phyloP scores from a whole-genome alignment of 1,284 basidiomycete species.

The Apiotrichum sp. region DNA sequence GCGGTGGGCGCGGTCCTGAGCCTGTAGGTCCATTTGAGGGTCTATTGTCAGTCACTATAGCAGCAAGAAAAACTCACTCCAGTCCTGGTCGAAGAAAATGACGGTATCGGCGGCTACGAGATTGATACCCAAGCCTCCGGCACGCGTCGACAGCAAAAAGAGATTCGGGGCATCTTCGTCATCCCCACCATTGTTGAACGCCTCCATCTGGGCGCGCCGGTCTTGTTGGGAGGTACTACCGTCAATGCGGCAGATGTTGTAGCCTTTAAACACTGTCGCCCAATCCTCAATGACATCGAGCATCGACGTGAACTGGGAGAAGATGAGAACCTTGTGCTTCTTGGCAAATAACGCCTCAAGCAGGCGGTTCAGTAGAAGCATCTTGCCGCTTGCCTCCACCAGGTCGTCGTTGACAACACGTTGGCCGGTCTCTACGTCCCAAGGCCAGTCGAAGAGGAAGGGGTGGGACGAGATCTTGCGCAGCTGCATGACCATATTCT shows the following conservation, averaged over 20 bases:
- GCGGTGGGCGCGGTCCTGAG: slow-evolving; percentile 89
- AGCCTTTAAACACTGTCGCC: slow-evolving; percentile 72
- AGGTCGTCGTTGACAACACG: slow-evolving; percentile 66
- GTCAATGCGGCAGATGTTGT: slow-evolving; percentile 83
- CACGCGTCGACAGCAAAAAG: slow-evolving; percentile 86
- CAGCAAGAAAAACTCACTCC: slow-evolving; percentile 56
- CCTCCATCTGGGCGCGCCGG: slow-evolving; percentile 74
- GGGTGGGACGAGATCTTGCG: slow-evolving; percentile 84
- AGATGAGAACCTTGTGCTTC: slow-evolving; percentile 85
- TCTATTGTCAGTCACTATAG: slow-evolving; percentile 51
- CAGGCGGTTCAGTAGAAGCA: slow-evolving; percentile 87
- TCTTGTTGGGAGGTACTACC: slow-evolving; percentile 71
- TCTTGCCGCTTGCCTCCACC: slow-evolving; percentile 84
- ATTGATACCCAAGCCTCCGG: slow-evolving; percentile 88
- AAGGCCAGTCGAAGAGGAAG: slow-evolving; percentile 84
- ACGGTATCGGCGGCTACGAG: slow-evolving; percentile 90
- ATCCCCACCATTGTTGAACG: slow-evolving; percentile 72
- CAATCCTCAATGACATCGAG: slow-evolving; percentile 89
- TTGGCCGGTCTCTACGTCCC: slow-evolving; percentile 58
- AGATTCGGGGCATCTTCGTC: slow-evolving; percentile 62
- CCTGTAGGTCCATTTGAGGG: slow-evolving; percentile 94
- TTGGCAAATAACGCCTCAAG: slow-evolving; percentile 74
- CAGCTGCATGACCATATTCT: slow-evolving; percentile 92
- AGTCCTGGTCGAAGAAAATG: slow-evolving; percentile 92
- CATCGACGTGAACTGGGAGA: slow-evolving; percentile 93